phyloP scores from a whole-genome alignment of 108 stramenopile species.

The Cyclotella kingstonii region DNA sequence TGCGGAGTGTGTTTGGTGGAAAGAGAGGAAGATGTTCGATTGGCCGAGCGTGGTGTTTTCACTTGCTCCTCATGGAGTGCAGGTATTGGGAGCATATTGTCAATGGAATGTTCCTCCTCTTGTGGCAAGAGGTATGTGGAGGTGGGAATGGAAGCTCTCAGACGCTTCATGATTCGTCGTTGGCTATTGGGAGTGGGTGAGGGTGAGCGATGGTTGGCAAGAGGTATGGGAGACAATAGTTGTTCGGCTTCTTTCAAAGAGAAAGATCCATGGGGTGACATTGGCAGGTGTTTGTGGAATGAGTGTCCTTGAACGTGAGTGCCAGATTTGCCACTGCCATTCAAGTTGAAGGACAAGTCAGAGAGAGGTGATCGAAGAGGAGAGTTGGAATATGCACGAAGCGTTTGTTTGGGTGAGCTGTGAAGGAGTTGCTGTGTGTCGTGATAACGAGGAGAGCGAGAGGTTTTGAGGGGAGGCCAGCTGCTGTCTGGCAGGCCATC shows the following conservation, averaged over 20 bases:
- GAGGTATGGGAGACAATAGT: background rate
- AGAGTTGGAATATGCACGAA: background rate
- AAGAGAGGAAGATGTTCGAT: slow-evolving; percentile 17
- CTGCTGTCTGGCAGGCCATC: slow-evolving; percentile 22
- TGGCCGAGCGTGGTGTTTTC: no score
- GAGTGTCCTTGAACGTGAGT: background rate
- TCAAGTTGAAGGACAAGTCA: slow-evolving; percentile 28
- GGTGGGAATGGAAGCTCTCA: slow-evolving; percentile 29
- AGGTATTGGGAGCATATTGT: background rate
- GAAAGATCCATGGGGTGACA: slow-evolving; percentile 28
- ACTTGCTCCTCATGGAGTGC: background rate
- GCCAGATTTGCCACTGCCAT: background rate
- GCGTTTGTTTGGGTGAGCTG: slow-evolving; percentile 20
- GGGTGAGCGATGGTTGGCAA: slow-evolving; percentile 17
- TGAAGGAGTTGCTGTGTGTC: background rate
- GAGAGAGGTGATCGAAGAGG: slow-evolving; percentile 24
- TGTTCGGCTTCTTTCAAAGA: slow-evolving; percentile 36
- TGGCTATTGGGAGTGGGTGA: slow-evolving; percentile 49
- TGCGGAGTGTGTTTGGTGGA: slow-evolving; percentile 15
- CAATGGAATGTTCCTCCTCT: slow-evolving; percentile 6
- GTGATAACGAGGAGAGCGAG: background rate
- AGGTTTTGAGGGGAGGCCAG: slow-evolving; percentile 6
- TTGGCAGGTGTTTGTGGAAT: background rate
- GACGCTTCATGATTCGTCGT: slow-evolving; percentile 33
- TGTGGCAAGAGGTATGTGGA: slow-evolving; percentile 25